These are phyloP conservation scores for Monosporozyma siamensis DNA, from an alignment of 805 yeast genomes.

Conservation along the genomic window DNA sequence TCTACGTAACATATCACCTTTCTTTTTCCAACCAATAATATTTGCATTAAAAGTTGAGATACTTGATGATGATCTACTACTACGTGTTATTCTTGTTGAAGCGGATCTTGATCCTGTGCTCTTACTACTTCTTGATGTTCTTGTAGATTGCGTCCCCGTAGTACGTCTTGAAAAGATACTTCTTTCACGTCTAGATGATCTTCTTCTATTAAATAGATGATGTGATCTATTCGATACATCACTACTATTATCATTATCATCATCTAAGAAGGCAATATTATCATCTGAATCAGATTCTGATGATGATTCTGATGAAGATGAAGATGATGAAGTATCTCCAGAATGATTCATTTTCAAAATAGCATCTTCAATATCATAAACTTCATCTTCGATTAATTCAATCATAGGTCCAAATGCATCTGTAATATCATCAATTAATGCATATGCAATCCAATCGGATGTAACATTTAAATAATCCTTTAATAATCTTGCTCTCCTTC, in stretches of 20 bases:
- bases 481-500: conserved; percentile 82
- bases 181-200: background rate
- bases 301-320: conserved; percentile 20
- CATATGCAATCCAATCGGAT: conserved; percentile 96
- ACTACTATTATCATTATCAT: background rate
- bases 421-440: conserved; percentile 90
- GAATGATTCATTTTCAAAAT: conserved; percentile 81
- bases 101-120: background rate
- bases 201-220: background rate
- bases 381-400: conserved; percentile 88
- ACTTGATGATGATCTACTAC: conserved; percentile 25
- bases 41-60: conserved; percentile 32
- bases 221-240: conserved; percentile 12
- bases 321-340: conserved; percentile 34
- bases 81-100: conserved; percentile 17
- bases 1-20: conserved; percentile 89
- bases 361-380: conserved; percentile 87
- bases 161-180: conserved; percentile 1
- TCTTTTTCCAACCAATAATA: conserved; percentile 71
- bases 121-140: conserved; percentile 12
- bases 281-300: conserved; percentile 12
- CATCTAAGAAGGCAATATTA: conserved; percentile 2
- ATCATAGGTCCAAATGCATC: conserved; percentile 97
- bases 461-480: conserved; percentile 83
- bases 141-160: conserved; percentile 5